Evolutionary conservation across 805 yeast genomes (phyloP).

Genomic region (Starmerella riodocensis): DNA sequence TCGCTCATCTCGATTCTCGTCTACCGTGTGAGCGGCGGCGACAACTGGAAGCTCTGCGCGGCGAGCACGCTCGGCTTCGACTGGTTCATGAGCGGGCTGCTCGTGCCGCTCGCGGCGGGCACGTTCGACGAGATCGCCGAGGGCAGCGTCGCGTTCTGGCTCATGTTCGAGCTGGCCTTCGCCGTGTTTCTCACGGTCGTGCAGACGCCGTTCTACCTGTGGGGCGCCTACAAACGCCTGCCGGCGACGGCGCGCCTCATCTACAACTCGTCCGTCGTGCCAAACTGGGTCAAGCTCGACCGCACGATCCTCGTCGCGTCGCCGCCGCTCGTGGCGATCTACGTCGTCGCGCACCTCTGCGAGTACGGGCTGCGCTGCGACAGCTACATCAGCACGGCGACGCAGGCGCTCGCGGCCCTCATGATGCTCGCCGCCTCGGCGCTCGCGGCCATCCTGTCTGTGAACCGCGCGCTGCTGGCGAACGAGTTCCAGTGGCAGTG

Average conservation of each 20-base stretch:
- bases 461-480: conserved; percentile 23
- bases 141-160: conserved; percentile 3
- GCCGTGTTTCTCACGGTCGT: conserved; percentile 10
- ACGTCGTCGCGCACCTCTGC: conserved; percentile 11
- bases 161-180: neutral
- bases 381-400: conserved; percentile 15
- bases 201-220: conserved; percentile 20
- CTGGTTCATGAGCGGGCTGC: conserved; percentile 15
- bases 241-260: conserved; percentile 23
- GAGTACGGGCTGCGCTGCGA: conserved; percentile 5
- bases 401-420: conserved; percentile 13
- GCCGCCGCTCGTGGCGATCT: conserved; percentile 16
- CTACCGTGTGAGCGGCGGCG: conserved; percentile 23
- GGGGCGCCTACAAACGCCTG: conserved; percentile 17
- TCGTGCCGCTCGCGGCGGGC: conserved; percentile 9
- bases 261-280: conserved; percentile 21
- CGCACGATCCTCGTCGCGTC: conserved; percentile 20
- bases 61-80: conserved; percentile 10
- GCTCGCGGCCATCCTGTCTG: conserved; percentile 21
- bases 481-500: conserved; percentile 26
- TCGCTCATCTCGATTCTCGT: conserved; percentile 18
- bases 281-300: conserved; percentile 24
- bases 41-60: conserved; percentile 15
- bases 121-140: neutral
- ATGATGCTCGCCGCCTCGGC: conserved; percentile 19